Base-by-base conservation (phyloP, 345 rosid genomes). In the Mallotus nudiflorus region DNA sequence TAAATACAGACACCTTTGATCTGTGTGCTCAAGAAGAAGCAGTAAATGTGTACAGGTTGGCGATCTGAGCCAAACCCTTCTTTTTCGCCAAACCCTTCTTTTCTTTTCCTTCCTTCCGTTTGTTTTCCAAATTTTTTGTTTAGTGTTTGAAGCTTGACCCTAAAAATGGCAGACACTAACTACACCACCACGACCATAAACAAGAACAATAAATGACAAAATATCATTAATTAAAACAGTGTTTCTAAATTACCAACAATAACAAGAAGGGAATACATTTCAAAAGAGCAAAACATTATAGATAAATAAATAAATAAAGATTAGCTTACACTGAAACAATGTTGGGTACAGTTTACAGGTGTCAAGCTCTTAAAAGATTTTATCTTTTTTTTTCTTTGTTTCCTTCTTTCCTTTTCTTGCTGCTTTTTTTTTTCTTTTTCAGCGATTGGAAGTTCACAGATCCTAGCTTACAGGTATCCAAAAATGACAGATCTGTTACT, bases 181-280 rank as follows among this genome's bases (percentile, higher is more conserved):
- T 58, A 27, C 37, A n/a, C 57, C 77, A 14, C 33, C 73, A 65
- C 66, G 28, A 9, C 46, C 27, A 20, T 49, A 69, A 53, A 62
- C 16, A 64, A 59, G 51, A 77, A 64, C 66, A 72, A 54, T 56
- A 80, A 77, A 79, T 55, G 73, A 54, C 46, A 62, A 58, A 64
- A 64, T 57, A 50, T n/a, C 63, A 73, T 55, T 69, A 68, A 71
- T 80, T 63, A 80, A 62, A 73, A 56, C 65, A 49, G 57, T 77
- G 87, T 81, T 79, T 73, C 82, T 65, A 71, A 73, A 76, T 82
- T 65, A 77, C 79, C 82, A 82, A 77, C 82, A 77, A 71, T 60
- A 58, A 29, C 13, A 6, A 69, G 10, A 31, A 20, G 10, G 11
- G 37, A 6, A 48, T 20, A 52, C 31, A 25, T 49, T 40, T 57